Base-by-base conservation (phyloP, 139 green algal genomes). In the Choricystis sp. region DNA sequence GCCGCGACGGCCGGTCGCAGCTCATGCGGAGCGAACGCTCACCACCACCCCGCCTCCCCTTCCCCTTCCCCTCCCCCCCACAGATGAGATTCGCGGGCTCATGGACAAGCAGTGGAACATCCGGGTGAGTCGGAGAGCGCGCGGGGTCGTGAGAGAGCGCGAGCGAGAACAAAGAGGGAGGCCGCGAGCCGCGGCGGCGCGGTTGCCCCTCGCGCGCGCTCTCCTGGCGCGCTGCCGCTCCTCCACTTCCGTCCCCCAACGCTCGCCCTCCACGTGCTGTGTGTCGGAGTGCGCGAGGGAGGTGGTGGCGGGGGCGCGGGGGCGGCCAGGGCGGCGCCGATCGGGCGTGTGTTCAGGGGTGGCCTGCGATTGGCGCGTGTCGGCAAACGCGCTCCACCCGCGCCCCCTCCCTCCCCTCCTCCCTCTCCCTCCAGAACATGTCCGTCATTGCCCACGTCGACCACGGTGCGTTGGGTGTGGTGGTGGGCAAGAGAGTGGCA, bases 91-190 rank as follows among this genome's bases (percentile, higher is more conserved):
- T 40, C 76, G 85, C 70, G 31, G 29, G 31, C 85, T 94, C 62
- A 91, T 93, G 86, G 83, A 94, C 79, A 84, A 84, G 72, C 85
- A 94, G 77, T 65, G 94, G 71, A 96, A 95, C 78, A 96, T 96
- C 74, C 76, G 89, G 65, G 61, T 75, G 56, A 52, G 59, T 19
- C 16, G 9, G 9, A 16, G 40, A 9, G 40, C 16, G 40, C 9
- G 16, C 9, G 9, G 40, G 16, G 9, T 9, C 9, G 40, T 16
- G 40, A 9, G 40, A 21, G 9, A 52, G 16, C 9, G 40, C 16
- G 9, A 16, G 9, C 40, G 9, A 16, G 9, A 9, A 52, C 9
- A 52, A 52, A 52, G n/a, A n/a, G n/a, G n/a, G n/a, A n/a, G n/a
- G n/a, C n/a, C n/a, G n/a, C n/a, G n/a, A n/a, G n/a, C n/a, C n/a